Conservation (phyloP, 106 monocot genomes). For the Cymbidium sinense region DNA sequence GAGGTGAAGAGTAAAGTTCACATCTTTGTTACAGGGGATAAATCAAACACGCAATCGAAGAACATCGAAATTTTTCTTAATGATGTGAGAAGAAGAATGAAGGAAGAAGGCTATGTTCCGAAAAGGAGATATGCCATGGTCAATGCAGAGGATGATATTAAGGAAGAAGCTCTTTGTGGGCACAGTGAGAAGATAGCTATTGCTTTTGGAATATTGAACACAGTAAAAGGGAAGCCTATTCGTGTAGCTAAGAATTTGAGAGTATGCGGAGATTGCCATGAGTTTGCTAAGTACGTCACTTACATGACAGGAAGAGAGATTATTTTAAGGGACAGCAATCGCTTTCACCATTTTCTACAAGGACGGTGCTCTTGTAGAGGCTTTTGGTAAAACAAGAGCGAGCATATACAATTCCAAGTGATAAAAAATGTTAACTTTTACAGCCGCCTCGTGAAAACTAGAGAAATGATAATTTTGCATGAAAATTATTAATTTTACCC, state of each 20-base stretch:
- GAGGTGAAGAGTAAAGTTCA: constrained; percentile 47
- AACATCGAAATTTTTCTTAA: constrained; percentile 35
- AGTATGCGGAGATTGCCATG: constrained; percentile 67
- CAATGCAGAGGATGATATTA: constrained; percentile 28
- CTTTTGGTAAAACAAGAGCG: constrained; percentile 31
- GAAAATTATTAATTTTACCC: too few species aligned
- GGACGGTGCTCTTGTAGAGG: constrained; percentile 68
- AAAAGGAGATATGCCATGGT: constrained; percentile 40
- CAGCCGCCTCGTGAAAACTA: too few species aligned
- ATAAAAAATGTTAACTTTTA: too few species aligned
- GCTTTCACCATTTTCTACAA: constrained; percentile 58
- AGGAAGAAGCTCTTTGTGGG: constrained; percentile 61
- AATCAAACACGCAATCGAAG: constrained; percentile 31
- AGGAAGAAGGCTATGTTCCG: constrained; percentile 33
- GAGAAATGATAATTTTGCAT: too few species aligned
- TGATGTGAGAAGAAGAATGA: constrained; percentile 33
- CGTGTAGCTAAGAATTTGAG: constrained; percentile 53
- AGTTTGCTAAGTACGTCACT: constrained; percentile 50
- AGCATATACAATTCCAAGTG: too few species aligned
- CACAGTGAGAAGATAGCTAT: constrained; percentile 65
- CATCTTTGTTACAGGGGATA: constrained; percentile 35
- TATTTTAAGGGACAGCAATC: constrained; percentile 48
- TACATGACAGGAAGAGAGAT: constrained; percentile 45
- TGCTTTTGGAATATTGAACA: constrained; percentile 59
- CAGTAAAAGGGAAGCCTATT: constrained; percentile 34